Conservation (phyloP, 306 rosid species). For the Cucurbita maxima region DNA sequence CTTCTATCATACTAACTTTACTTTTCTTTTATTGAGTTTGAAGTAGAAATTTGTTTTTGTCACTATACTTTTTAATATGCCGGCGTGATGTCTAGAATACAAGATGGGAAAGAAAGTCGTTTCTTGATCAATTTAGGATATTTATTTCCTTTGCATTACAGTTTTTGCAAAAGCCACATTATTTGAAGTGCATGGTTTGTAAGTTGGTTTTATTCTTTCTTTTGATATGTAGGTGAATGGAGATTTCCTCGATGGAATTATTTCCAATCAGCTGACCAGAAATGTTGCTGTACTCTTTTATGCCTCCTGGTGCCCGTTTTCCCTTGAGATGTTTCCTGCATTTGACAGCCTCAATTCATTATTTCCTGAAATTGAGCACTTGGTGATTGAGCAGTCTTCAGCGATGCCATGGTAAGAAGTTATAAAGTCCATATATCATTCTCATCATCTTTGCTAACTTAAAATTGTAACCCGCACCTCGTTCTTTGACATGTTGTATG, state of each 20-base stretch:
- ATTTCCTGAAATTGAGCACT: slow-evolving; percentile 59
- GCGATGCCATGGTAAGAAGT: slow-evolving; percentile 52
- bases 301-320: slow-evolving; percentile 69
- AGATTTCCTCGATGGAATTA: slow-evolving; percentile 30
- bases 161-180: not conserved
- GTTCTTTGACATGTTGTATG: too few relatives aligned
- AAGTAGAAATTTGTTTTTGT: not conserved
- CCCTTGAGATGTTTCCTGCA: slow-evolving; percentile 25
- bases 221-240: slow-evolving; percentile 42
- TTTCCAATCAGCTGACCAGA: slow-evolving; percentile 17
- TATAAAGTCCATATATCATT: not conserved
- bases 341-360: slow-evolving; percentile 45
- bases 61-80: not conserved
- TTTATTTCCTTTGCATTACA: not conserved
- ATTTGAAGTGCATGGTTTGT: not conserved
- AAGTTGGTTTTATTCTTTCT: not conserved
- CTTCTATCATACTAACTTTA: not conserved
- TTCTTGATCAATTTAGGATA: not conserved
- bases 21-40: not conserved
- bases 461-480: not conserved
- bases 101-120: not conserved
- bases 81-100: not conserved
- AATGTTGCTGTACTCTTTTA: slow-evolving; percentile 43
- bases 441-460: not conserved
- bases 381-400: slow-evolving; percentile 48